Evolutionary conservation across 306 rosid species (phyloP).

Genomic region (Mucuna pruriens): DNA sequence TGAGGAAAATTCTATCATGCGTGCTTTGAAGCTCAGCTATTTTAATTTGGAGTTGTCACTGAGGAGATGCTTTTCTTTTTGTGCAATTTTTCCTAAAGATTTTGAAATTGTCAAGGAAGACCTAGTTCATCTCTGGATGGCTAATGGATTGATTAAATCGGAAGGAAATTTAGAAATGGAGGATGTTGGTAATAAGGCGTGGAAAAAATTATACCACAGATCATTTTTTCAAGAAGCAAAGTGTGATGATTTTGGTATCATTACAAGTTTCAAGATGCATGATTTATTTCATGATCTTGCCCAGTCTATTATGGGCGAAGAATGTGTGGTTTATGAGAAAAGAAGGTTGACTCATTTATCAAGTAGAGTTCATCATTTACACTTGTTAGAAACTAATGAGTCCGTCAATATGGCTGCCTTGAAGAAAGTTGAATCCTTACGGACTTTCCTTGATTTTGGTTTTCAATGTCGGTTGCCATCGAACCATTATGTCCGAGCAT

Average conservation of each 20-base stretch:
- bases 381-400: background rate
- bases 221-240: slow-evolving; percentile 39
- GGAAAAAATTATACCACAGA: slow-evolving; percentile 28
- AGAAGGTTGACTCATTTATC: background rate
- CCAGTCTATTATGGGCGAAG: slow-evolving; percentile 19
- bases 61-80: background rate
- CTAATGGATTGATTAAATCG: background rate
- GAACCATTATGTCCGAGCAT: background rate
- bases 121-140: slow-evolving; percentile 34
- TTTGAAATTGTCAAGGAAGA: background rate
- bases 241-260: background rate
- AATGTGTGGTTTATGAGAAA: background rate
- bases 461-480: too few relatives aligned
- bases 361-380: background rate
- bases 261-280: background rate
- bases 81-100: background rate
- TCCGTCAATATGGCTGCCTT: background rate
- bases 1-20: too few relatives aligned
- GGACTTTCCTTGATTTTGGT: background rate
- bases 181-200: slow-evolving; percentile 33
- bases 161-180: slow-evolving; percentile 26
- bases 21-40: too few relatives aligned
- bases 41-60: too few relatives aligned
- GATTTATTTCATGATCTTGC: slow-evolving; percentile 43
- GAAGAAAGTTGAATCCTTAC: slow-evolving; percentile 29